Evolutionary conservation across 116 monocot genomes (phyloP), one percentile per base, ranked within the genome.

Genomic region (Cymodocea nodosa): DNA sequence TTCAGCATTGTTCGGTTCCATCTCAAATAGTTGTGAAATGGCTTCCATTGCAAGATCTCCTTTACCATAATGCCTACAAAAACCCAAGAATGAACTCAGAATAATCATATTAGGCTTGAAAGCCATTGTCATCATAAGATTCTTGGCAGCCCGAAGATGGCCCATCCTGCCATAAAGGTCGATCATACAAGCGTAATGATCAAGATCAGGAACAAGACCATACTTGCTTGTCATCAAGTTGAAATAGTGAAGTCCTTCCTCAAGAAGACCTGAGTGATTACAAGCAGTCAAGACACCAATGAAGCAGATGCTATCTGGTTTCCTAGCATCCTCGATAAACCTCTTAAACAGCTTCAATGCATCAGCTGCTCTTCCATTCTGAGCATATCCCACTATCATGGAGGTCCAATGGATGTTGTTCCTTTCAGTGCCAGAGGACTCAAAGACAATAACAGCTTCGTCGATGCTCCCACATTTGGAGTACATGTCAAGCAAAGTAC

Each of bases 181-280:
- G 44, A 85, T 75, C 64, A 85, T 44, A 69, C 85, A 85, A 16
- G 78, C 59, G 61, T 65, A 78, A 52, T 78, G 85, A 64, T 81
- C 79, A 23, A 78, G 72, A 23, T 30, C 63, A 16, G 81, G 85
- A 52, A 51, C 36, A 51, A 81, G 69, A 37, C 78, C 76, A 59
- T 73, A 60, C 16, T 73, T 52, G 49, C 40, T 67, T 55, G 59
- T 15, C 81, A 85, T 85, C 24, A 68, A 62, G 9, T 72, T 73
- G 53, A 84, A 80, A 18, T 69, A 59, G 66, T 69, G 35, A 12
- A 60, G 72, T 30, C 80, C 84, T 75, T 80, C 74, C 3, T 56
- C 66, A 44, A 82, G 50, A 65, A 85, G 74, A 17, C 85, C 85
- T 10, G 79, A 79, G 50, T 72, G 79, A 35, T 74, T 78, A 60